These are phyloP conservation scores for Bromus sterilis DNA, from an alignment of 176 grass and related monocot species.

Conservation along the genomic window DNA sequence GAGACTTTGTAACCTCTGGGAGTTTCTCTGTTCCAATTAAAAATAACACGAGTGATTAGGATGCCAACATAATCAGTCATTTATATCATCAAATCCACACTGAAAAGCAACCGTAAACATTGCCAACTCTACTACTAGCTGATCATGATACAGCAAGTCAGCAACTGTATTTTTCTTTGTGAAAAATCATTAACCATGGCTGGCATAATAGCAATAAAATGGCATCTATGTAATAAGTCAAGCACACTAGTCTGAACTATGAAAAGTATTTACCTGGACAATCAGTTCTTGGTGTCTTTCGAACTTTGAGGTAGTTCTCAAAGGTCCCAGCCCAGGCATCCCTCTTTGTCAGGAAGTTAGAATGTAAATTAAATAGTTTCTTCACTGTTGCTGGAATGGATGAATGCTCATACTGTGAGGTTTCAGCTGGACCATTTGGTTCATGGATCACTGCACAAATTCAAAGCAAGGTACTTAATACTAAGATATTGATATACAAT, in stretches of 20 bases:
- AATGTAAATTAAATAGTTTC: constrained; percentile 84
- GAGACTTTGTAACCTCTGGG: constrained; percentile 74
- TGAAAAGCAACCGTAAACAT: not conserved
- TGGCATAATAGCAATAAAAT: not conserved
- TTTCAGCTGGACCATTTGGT: constrained; percentile 44
- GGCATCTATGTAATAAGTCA: not conserved
- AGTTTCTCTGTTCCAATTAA: constrained; percentile 62
- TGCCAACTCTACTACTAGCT: not conserved
- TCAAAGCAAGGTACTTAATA: constrained; percentile 7
- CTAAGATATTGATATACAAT: not conserved
- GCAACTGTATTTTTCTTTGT: not conserved
- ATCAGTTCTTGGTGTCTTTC: constrained; percentile 70
- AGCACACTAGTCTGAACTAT: not conserved
- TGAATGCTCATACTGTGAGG: constrained; percentile 82
- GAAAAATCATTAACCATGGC: not conserved
- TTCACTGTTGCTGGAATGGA: constrained; percentile 79
- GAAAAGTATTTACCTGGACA: constrained; percentile 54
- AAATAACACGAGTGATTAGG: not conserved
- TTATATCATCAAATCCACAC: not conserved
- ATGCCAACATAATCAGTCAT: not conserved
- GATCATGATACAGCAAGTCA: not conserved
- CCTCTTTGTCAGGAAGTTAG: constrained; percentile 89
- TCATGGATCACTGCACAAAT: constrained; percentile 73
- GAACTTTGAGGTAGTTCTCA: constrained; percentile 55
- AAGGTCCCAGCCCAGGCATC: constrained; percentile 89